These are phyloP conservation scores for Gaultheria prostrata DNA, from an alignment of 148 eudicot genomes.

Conservation along the genomic window DNA sequence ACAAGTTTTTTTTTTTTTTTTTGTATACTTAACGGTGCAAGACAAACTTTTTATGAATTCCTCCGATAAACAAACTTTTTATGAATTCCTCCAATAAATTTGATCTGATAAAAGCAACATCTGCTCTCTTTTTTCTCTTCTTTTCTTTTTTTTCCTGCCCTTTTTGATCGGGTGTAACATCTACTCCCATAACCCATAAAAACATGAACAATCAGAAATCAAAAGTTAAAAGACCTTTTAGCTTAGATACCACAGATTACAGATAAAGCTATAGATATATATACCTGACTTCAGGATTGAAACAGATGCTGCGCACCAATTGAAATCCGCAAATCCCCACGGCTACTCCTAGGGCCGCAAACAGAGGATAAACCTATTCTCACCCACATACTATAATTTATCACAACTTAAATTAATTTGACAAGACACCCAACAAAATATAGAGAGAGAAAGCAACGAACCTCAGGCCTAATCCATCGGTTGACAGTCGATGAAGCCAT, in stretches of 20 bases:
- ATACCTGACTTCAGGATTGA: conserved; percentile 88
- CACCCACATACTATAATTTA: neutral
- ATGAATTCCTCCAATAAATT: neutral
- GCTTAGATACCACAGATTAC: neutral
- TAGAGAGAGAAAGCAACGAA: conserved; percentile 7
- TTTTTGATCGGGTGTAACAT: too few relatives aligned
- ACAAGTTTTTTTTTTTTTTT: too few relatives aligned
- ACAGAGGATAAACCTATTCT: conserved; percentile 64
- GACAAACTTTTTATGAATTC: too few relatives aligned
- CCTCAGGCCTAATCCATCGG: conserved; percentile 88
- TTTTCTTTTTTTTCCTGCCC: too few relatives aligned
- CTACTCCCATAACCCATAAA: neutral
- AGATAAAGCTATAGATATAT: neutral
- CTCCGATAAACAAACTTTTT: too few relatives aligned
- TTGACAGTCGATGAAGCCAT: conserved; percentile 30
- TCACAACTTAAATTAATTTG: conserved; percentile 13
- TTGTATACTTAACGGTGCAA: too few relatives aligned
- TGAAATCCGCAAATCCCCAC: conserved; percentile 78
- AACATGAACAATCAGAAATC: neutral
- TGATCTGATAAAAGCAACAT: neutral
- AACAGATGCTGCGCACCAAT: conserved; percentile 64
- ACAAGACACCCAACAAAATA: neutral
- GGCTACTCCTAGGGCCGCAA: conserved; percentile 71
- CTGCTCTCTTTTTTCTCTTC: too few relatives aligned
- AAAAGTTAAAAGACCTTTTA: too few relatives aligned